Evolutionary conservation across 129 eudicot genomes (phyloP).

Genomic region (Lactuca saligna): DNA sequence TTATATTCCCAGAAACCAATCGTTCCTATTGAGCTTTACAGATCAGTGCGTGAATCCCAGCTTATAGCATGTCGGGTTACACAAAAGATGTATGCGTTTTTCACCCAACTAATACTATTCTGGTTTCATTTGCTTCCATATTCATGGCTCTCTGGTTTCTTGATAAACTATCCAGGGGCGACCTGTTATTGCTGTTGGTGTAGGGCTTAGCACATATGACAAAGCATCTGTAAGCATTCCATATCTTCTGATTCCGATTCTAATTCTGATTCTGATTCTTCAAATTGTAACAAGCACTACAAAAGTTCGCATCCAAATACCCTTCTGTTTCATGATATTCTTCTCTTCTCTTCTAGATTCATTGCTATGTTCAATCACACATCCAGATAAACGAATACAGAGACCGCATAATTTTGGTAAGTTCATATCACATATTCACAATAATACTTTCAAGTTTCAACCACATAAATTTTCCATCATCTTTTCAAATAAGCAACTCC

Average conservation of each 20-base stretch:
- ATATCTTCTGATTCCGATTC: not conserved
- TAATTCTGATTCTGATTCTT: not conserved
- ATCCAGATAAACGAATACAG: conserved; percentile 95
- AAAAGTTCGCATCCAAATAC: not conserved
- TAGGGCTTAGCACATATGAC: conserved; percentile 95
- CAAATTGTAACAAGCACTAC: not conserved
- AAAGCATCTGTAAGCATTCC: conserved; percentile 87
- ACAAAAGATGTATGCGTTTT: conserved; percentile 67
- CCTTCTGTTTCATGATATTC: not conserved
- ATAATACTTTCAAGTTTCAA: conserved; percentile 10
- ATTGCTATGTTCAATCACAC: conserved; percentile 93
- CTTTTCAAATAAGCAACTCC: conserved; percentile 1
- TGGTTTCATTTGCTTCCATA: not conserved
- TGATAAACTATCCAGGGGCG: conserved; percentile 55
- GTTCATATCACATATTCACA: conserved; percentile 15
- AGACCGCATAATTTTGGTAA: conserved; percentile 89
- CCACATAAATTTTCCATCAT: conserved; percentile 5
- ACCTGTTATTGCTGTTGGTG: conserved; percentile 92
- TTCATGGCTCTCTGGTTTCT: conserved; percentile 6
- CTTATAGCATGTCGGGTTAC: conserved; percentile 86
- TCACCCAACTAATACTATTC: not conserved
- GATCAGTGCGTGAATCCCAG: conserved; percentile 82
- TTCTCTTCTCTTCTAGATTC: conserved; percentile 40
- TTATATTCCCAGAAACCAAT: conserved; percentile 81
- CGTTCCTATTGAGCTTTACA: conserved; percentile 63